Evolutionary conservation across 2,329 filamentous ascomycete species (phyloP), one percentile per base, ranked within the genome.

Genomic region (Cercospora citrullina): DNA sequence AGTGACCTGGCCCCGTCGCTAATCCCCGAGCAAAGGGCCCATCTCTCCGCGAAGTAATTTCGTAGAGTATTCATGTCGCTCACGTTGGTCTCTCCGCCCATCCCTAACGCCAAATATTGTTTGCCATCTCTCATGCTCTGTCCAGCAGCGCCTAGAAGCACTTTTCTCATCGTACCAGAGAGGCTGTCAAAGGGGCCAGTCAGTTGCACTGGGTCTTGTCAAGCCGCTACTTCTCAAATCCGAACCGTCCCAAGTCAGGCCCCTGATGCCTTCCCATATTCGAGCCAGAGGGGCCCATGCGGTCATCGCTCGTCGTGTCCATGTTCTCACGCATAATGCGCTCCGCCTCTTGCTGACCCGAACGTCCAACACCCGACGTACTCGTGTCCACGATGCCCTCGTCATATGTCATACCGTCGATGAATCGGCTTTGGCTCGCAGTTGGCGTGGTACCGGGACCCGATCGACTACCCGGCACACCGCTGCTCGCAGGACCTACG

Each of bases 251-350:
- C 62, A 89, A 73, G 10, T 83, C 83, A 23, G 78, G 10, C 76
- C 68, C 57, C 48, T 87, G 84, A 28, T 82, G 71, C 18, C 70
- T 70, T 53, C 62, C 53, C 62, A 64, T 57, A n/a, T 64, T 64
- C 51, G 62, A 64, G 33, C 62, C 62, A 26, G 51, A 58, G 6
- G 62, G 14, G 23, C 62, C 62, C 71, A 77, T 78, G 28, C 76
- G 75, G 63, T 78, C 77, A 31, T 73, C 73, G 33, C 73, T 73
- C 21, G 76, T 77, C 7, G 74, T 82, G 65, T 87, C 86, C 67
- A 90, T 71, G 30, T 84, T 83, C 73, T 89, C 87, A 66, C 86
- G 84, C 68, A 91, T 79, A 66, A 90, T 88, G 67, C 87, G 83
- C 79, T 91, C 89, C 5, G 89, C 88, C 16, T 87, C 82, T 71